Evolutionary conservation across 352 stramenopile species (phyloP), one percentile per base, ranked within the genome.

Genomic region (Globisporangium barbulae): DNA sequence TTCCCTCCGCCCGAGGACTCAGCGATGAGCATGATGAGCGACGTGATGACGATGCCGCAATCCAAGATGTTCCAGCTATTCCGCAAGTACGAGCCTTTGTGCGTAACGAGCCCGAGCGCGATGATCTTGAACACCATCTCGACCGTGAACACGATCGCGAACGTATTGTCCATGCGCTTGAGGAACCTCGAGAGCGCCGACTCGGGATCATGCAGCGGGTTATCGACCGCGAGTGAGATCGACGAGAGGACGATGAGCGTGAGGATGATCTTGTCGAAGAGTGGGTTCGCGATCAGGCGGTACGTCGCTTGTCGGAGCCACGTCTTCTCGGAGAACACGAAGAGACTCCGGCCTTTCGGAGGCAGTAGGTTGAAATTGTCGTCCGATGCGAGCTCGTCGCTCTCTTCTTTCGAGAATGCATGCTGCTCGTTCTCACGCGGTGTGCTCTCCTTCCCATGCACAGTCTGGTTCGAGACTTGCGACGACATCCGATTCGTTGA

Each of bases 51-150:
- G 53, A 98, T 97, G 7, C 89, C 64, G 25, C 87, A 79, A 59
- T 98, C 93, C 2, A 98, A 73, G 5, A 97, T 69, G 47, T 98
- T 97, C 93, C 93, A 98, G 5, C 69, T 74, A 55, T 84, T 88
- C 10, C 82, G 72, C 19, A 98, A 49, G 61, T 98, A 98, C 31
- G 89, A 65, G 7, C 68, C 64, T 71, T 87, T 79, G 64, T 90
- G 71, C 2, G 78, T 21, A 2, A 93, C 37, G 0, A 98, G 63
- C 0, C 93, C 91, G 12, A 94, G 68, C 0, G 93, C 85, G 19
- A 97, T 63, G 55, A 97, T 85, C 69, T 98, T 98, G 44, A 96
- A 70, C 15, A 90, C 62, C 85, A 97, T 96, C 75, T 98, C 93
- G 1, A 90, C 10, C 9, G 77, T 70, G 41, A 98, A 98, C 15